A percentile compares a stretch with the other conserved stretches of the same genome.
These are phyloP conservation scores for Hypoxylon sp. DNA, from an alignment of 2,329 filamentous ascomycete species.

Conservation along the genomic window DNA sequence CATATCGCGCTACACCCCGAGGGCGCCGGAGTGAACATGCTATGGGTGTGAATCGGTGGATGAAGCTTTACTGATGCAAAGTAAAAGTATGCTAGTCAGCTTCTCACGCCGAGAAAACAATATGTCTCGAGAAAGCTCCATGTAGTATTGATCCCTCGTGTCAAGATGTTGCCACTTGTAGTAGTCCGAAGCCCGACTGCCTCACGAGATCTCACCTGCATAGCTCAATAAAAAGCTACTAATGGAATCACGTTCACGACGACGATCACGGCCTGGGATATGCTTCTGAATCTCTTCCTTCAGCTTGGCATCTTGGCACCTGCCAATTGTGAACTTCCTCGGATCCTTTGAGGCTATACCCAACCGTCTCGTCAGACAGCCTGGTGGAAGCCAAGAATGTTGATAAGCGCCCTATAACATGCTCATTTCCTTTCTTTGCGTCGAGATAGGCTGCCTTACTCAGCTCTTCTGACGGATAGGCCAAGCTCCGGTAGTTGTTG, in stretches of 20 bases:
- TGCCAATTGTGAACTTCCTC: neutral
- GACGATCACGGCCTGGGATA: neutral
- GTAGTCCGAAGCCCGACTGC: neutral
- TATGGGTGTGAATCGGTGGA: neutral
- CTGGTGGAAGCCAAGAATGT: constrained; percentile 1
- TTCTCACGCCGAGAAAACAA: neutral
- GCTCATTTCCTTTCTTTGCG: neutral
- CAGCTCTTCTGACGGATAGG: constrained; percentile 1
- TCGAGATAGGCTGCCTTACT: neutral
- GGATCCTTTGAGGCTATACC: constrained; percentile 20
- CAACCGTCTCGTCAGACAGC: neutral
- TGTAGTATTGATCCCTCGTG: neutral
- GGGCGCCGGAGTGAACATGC: neutral
- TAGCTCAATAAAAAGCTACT: constrained; percentile 1
- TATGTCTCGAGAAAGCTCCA: neutral
- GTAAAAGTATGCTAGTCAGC: neutral
- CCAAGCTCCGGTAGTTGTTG: neutral
- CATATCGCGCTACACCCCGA: neutral
- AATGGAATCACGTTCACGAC: neutral
- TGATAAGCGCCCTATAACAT: neutral
- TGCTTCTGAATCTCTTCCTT: constrained; percentile 8
- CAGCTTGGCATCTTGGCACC: constrained; percentile 10
- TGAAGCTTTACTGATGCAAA: neutral
- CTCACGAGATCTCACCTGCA: neutral
- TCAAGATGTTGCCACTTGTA: neutral